Conservation (phyloP, 768 basidiomycete species). For the Tulasnella sp. region DNA sequence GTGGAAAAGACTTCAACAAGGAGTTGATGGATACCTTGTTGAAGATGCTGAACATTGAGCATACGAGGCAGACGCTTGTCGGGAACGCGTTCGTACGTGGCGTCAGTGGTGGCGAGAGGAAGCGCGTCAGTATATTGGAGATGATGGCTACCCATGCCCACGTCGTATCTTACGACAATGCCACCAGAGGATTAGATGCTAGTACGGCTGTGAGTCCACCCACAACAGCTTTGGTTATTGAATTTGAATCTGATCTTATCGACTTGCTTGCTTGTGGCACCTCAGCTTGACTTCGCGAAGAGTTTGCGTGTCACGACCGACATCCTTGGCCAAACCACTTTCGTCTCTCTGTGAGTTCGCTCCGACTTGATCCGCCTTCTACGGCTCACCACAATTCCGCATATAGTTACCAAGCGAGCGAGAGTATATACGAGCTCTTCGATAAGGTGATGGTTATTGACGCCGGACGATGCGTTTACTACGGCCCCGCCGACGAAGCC, state of each 20-base stretch:
- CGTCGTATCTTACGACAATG: constrained; percentile 20
- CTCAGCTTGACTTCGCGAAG: constrained; percentile 38
- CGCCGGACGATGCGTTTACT: constrained; percentile 40
- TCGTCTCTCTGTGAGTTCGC: constrained; percentile 33
- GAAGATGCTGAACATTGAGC: constrained; percentile 65
- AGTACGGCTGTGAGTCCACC: constrained; percentile 21
- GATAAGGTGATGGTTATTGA: constrained; percentile 33
- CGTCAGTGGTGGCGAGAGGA: constrained; percentile 68
- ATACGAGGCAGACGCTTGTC: constrained; percentile 58
- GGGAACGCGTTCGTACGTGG: constrained; percentile 65
- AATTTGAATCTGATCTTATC: too few relatives aligned
- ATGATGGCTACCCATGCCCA: constrained; percentile 55
- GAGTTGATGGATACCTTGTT: constrained; percentile 41
- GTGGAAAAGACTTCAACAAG: constrained; percentile 28
- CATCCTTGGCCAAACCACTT: constrained; percentile 31
- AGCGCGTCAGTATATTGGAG: constrained; percentile 74
- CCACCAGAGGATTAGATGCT: constrained; percentile 25
- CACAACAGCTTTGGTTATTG: not conserved
- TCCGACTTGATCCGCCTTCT: constrained; percentile 26
- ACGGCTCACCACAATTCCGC: too few relatives aligned
- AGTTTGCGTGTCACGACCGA: constrained; percentile 34
- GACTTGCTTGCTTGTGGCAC: not conserved
- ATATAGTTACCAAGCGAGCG: constrained; percentile 28
- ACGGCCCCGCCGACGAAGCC: constrained; percentile 32
- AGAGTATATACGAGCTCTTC: constrained; percentile 15